Evolutionary conservation across 768 basidiomycete species (phyloP).

Genomic region (Cystofilobasidium capitatum): DNA sequence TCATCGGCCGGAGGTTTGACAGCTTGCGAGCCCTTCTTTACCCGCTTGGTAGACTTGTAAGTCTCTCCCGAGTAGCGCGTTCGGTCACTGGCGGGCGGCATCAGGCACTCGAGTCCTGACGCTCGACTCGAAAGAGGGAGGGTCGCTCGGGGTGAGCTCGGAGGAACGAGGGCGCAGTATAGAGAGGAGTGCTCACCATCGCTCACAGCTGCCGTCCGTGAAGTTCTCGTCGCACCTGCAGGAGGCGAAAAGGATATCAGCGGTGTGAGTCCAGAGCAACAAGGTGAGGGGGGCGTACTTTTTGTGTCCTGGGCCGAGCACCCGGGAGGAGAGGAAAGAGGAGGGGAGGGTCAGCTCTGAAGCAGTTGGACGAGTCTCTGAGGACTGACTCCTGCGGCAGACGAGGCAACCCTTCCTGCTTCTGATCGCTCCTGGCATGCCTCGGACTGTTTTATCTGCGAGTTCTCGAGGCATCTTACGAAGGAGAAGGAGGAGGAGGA

Average conservation of each 20-base stretch:
- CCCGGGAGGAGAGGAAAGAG: too few relatives aligned
- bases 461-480: too few relatives aligned
- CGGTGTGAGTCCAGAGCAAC: too few relatives aligned
- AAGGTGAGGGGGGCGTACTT: too few relatives aligned
- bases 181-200: background rate
- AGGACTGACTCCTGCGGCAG: background rate
- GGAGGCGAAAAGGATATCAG: too few relatives aligned
- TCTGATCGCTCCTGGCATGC: background rate
- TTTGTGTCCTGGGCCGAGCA: background rate
- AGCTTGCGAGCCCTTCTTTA: too few relatives aligned
- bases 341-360: too few relatives aligned
- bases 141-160: background rate
- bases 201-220: background rate
- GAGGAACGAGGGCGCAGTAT: too few relatives aligned
- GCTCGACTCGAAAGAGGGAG: background rate
- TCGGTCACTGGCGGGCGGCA: background rate
- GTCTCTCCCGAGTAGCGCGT: background rate
- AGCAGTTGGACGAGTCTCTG: too few relatives aligned
- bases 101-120: background rate
- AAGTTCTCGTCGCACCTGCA: slow-evolving; percentile 2
- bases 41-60: background rate
- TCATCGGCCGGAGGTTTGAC: too few relatives aligned
- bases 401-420: background rate
- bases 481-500: too few relatives aligned
- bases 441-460: too few relatives aligned